Evolutionary conservation across 805 yeast genomes (phyloP).

Genomic region (Candida michaelii): DNA sequence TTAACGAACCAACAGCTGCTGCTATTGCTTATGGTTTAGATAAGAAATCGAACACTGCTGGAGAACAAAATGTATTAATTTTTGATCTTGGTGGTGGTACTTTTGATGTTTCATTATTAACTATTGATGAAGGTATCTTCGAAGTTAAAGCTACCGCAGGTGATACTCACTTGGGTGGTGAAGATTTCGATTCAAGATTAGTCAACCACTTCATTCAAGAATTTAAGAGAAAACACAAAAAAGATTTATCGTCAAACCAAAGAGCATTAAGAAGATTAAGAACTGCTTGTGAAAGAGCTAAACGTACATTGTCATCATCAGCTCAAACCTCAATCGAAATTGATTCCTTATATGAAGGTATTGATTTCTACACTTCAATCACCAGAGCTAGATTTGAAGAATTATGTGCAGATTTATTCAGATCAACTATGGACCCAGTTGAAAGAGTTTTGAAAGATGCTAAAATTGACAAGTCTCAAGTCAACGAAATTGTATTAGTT

Average conservation of each 20-base stretch:
- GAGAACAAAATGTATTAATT: slow-evolving; percentile 84
- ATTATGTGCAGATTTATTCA: slow-evolving; percentile 87
- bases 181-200: slow-evolving; percentile 88
- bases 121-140: slow-evolving; percentile 88
- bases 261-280: slow-evolving; percentile 91
- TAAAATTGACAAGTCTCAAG: slow-evolving; percentile 79
- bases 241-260: slow-evolving; percentile 77
- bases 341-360: slow-evolving; percentile 91
- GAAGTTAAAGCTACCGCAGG: slow-evolving; percentile 94
- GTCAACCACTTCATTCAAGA: slow-evolving; percentile 88
- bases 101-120: slow-evolving; percentile 83
- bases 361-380: slow-evolving; percentile 91
- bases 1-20: slow-evolving; percentile 47
- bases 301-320: slow-evolving; percentile 92
- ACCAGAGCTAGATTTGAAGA: slow-evolving; percentile 99
- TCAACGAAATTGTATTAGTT: slow-evolving; percentile 93
- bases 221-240: slow-evolving; percentile 89
- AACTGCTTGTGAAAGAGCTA: slow-evolving; percentile 98
- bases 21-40: slow-evolving; percentile 48
- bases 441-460: slow-evolving; percentile 95
- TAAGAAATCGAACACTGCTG: slow-evolving; percentile 50
- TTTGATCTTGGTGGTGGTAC: slow-evolving; percentile 99
- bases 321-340: slow-evolving; percentile 95
- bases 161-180: slow-evolving; percentile 98
- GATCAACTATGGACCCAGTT: slow-evolving; percentile 93